Base-by-base conservation (phyloP, 2,329 filamentous ascomycete species). In the Paramyrothecium roridum region DNA sequence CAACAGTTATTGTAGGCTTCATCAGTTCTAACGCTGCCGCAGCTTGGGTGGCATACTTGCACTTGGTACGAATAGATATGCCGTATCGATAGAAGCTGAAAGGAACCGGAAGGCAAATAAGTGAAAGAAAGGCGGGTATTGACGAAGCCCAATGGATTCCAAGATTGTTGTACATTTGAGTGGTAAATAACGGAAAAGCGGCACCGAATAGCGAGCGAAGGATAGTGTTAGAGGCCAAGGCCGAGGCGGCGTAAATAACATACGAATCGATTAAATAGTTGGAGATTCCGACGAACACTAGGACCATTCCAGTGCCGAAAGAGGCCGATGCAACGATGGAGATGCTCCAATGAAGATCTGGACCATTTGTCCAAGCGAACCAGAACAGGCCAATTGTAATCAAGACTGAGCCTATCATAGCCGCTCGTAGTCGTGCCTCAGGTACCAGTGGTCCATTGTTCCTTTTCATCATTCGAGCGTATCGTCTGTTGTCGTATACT, bases 111-210 rank as follows among this genome's bases (percentile, higher is more conserved):
- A 17, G 49, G 49, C 88, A 86, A 1, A 87, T 86, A 90, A 8
- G 76, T 78, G 4, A 90, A 2, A 91, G 75, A 72, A 91, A 91
- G 0, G 83, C 89, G 0, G 87, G 88, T 13, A 91, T 73, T 0
- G 80, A 82, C 8, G 79, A 82, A 0, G 86, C 89, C 89, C 88
- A 91, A 71, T 90, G 86, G 48, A 88, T 84, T 37, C 88, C 86
- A 2, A 86, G 74, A 48, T 73, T 71, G 2, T 70, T 37, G 66
- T 80, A 81, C 76, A 81, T 80, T 11, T 70, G 52, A 0, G 74
- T 76, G 1, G 86, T 87, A 68, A 90, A 90, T 0, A 90, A 75
- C 0, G 87, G 87, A 70, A 90, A 90, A 0, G 80, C 84, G 1
- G 85, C 82, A 54, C 86, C 87, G 56, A 89, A 87, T 8, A 87